Conservation (phyloP, 1,284 basidiomycete genomes). For the Ganoderma boninense region DNA sequence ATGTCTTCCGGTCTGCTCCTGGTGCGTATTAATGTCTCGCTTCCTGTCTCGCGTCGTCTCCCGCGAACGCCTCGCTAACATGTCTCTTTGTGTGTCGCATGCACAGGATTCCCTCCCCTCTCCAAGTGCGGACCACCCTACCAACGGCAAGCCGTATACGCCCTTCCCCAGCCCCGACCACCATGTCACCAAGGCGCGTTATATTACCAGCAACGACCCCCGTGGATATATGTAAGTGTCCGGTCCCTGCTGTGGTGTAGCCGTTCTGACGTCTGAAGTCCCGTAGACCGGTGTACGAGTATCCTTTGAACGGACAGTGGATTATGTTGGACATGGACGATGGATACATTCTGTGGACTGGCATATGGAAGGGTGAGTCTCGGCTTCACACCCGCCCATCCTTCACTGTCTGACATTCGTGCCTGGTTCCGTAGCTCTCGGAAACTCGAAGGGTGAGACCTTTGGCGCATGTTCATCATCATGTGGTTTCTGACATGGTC, state of each 20-base stretch:
- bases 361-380: constrained; percentile 84
- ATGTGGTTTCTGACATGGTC: constrained; percentile 9
- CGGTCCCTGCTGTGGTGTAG: background rate
- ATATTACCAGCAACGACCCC: constrained; percentile 87
- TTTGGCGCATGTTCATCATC: constrained; percentile 6
- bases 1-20: constrained; percentile 43
- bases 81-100: background rate
- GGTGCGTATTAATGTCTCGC: constrained; percentile 28
- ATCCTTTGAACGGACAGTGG: constrained; percentile 87
- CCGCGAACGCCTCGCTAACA: background rate
- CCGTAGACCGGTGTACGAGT: constrained; percentile 83
- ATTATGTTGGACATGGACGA: constrained; percentile 94
- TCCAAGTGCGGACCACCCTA: constrained; percentile 46
- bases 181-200: constrained; percentile 84
- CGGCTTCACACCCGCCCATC: constrained; percentile 2
- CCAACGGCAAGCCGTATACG: constrained; percentile 65
- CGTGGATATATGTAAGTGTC: constrained; percentile 79
- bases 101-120: constrained; percentile 61
- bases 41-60: background rate
- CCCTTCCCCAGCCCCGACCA: constrained; percentile 82
- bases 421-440: constrained; percentile 62
- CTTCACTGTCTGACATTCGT: constrained; percentile 11
- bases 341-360: constrained; percentile 87
- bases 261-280: constrained; percentile 26
- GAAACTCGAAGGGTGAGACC: constrained; percentile 80